A percentile compares a stretch with the other conserved stretches of the same genome.
Evolutionary conservation across 352 stramenopile species (phyloP).

Genomic region (Halophytophthora polymorphica): DNA sequence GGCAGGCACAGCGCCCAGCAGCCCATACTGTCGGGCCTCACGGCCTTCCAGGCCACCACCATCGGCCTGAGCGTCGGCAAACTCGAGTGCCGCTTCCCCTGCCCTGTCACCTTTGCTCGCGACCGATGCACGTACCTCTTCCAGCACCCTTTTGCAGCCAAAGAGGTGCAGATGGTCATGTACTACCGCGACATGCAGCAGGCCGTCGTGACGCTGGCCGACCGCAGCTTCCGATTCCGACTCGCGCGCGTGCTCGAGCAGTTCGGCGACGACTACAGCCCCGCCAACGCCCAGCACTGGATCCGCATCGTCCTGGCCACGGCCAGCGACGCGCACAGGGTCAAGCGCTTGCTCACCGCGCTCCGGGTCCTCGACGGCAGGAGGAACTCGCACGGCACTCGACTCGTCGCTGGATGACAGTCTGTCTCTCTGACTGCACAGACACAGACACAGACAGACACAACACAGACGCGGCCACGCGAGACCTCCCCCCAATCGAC

Average conservation of each 20-base stretch:
- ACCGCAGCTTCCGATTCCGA: conserved; percentile 49
- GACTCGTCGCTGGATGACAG: conserved; percentile 1
- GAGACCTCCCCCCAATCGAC: conserved; percentile 17
- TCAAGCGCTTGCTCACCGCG: conserved; percentile 38
- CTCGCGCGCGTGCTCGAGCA: conserved; percentile 41
- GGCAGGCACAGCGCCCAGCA: not conserved
- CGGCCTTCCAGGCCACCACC: conserved; percentile 45
- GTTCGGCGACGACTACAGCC: conserved; percentile 63
- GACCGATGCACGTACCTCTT: conserved; percentile 69
- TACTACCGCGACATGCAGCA: conserved; percentile 72
- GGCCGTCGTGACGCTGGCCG: conserved; percentile 30
- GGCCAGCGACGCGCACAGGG: conserved; percentile 32
- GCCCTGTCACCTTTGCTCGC: conserved; percentile 41
- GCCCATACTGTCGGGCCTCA: conserved; percentile 1
- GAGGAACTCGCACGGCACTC: not conserved
- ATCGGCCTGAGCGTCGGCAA: conserved; percentile 45
- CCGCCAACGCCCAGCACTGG: conserved; percentile 53
- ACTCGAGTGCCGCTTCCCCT: conserved; percentile 63
- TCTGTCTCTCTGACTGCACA: conserved; percentile 8
- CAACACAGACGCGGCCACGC: conserved; percentile 8
- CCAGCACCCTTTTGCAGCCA: conserved; percentile 64
- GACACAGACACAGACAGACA: conserved; percentile 12
- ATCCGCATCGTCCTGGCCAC: conserved; percentile 56
- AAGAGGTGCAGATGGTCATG: conserved; percentile 74
- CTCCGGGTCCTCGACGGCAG: conserved; percentile 9